Base-by-base conservation (phyloP, 139 green algal species). In the Ostreobium quekettii region DNA sequence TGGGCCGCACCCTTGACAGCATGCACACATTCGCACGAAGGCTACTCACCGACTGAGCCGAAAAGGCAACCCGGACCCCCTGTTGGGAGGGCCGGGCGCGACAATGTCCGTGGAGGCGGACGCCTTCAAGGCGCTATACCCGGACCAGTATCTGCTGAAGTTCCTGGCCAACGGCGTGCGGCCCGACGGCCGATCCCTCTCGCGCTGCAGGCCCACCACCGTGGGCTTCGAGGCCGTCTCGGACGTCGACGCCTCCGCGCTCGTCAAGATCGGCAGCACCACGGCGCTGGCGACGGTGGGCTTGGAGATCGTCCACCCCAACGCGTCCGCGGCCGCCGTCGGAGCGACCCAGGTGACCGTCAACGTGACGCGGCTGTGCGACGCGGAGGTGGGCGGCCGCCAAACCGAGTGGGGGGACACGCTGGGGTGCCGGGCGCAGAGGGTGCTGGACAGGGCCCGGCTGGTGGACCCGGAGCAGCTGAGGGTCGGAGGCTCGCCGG, bases 101-200 rank as follows among this genome's bases (percentile, higher is more conserved):
- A n/a, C 42, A 19, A 53, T 53, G 42, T 53, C 42, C 8, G 47
- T 86, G 60, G 61, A 90, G 19, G 77, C 77, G 6, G 78, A 86
- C 0, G 80, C 82, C 1, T 91, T 89, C 70, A 83, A 83, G 72
- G 67, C 69, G 19, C 74, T 95, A 0, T 95, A 95, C 58, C 83
- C 88, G 0, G 73, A 86, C 4, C 71, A 90, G 48, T 93, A 79
- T 70, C 86, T 80, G 48, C 72, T 58, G 28, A 71, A 71, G 29
- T 91, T 92, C 47, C 33, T 91, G 0, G 57, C 65, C 0, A 73
- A 86, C 35, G 80, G 71, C 30, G 38, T 91, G 2, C 77, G 89
- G 0, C 85, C 83, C 1, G 87, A 92, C 66, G 85, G 85, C 11
- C 72, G 88, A 1, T 80, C 78, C 1, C 64, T 96, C 1, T 77